These are phyloP conservation scores for Plasmodium gallinaceum DNA, from an alignment of 169 alveolate genomes.

Conservation along the genomic window DNA sequence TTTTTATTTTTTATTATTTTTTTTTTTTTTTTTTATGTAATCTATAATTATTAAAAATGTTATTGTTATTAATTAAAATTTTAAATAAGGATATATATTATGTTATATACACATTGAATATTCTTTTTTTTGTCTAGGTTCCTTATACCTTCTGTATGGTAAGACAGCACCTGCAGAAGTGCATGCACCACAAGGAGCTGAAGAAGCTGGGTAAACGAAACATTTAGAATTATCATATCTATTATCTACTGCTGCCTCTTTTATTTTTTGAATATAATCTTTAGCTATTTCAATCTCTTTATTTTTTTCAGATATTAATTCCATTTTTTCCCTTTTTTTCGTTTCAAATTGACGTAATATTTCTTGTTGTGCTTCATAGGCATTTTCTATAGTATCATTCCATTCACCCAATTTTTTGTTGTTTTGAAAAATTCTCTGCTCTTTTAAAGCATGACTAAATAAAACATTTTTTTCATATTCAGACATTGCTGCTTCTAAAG, in stretches of 20 bases:
- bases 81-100: background rate
- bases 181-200: conserved; percentile 89
- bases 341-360: conserved; percentile 67
- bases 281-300: conserved; percentile 76
- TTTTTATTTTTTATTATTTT: background rate
- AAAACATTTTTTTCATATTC: conserved; percentile 62
- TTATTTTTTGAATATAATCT: conserved; percentile 74
- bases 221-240: conserved; percentile 85
- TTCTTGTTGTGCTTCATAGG: conserved; percentile 75
- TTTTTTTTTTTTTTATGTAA: background rate
- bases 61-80: background rate
- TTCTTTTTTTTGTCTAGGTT: conserved; percentile 58
- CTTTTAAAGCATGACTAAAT: conserved; percentile 59
- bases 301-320: conserved; percentile 59
- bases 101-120: conserved; percentile 49
- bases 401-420: conserved; percentile 49
- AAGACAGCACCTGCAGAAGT: conserved; percentile 91
- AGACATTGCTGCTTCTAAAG: conserved; percentile 71
- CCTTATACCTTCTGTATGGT: conserved; percentile 83
- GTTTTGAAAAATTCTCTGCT: conserved; percentile 58
- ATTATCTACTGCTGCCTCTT: conserved; percentile 78
- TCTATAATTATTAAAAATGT: background rate
- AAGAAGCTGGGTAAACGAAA: conserved; percentile 89
- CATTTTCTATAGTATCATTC: conserved; percentile 49
- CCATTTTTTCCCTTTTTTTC: conserved; percentile 31